Percentiles rank a stretch among this genome's conserved stretches.
phyloP scores from a whole-genome alignment of 208 protist genomes.

The Leishmania aethiopica region DNA sequence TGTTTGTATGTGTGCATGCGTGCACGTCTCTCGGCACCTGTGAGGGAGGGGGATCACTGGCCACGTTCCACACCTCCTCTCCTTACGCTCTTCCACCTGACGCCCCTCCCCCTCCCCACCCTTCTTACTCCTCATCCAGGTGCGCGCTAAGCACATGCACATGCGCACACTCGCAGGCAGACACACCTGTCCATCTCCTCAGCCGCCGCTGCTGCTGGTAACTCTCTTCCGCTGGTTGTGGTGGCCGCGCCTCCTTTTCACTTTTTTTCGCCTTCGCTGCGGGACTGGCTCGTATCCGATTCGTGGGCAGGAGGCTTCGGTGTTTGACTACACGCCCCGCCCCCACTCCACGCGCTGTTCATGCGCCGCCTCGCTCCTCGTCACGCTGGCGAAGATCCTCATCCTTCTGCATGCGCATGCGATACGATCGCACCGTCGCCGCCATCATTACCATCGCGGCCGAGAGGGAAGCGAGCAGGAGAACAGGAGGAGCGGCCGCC shows the following conservation, averaged over 20 bases:
- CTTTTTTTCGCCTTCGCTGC: not conserved
- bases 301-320: not conserved
- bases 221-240: not conserved
- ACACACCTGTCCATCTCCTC: not conserved
- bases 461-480: constrained; percentile 14
- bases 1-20: not conserved
- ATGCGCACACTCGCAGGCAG: not conserved
- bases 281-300: not conserved
- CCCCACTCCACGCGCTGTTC: not conserved
- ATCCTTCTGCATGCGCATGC: constrained; percentile 14
- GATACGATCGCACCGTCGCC: constrained; percentile 6
- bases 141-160: not conserved
- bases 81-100: not conserved
- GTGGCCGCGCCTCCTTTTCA: not conserved
- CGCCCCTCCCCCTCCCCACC: not conserved
- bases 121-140: not conserved
- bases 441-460: constrained; percentile 17
- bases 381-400: constrained; percentile 9
- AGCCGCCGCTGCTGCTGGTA: not conserved
- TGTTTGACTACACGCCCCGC: not conserved
- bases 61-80: not conserved
- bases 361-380: constrained; percentile 24
- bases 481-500: constrained; percentile 24
- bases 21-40: not conserved
- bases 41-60: not conserved